Percentiles rank a stretch among this genome's conserved stretches.
phyloP scores from a whole-genome alignment of 2,329 filamentous ascomycete genomes.

The Emmonsiellopsis sp. region DNA sequence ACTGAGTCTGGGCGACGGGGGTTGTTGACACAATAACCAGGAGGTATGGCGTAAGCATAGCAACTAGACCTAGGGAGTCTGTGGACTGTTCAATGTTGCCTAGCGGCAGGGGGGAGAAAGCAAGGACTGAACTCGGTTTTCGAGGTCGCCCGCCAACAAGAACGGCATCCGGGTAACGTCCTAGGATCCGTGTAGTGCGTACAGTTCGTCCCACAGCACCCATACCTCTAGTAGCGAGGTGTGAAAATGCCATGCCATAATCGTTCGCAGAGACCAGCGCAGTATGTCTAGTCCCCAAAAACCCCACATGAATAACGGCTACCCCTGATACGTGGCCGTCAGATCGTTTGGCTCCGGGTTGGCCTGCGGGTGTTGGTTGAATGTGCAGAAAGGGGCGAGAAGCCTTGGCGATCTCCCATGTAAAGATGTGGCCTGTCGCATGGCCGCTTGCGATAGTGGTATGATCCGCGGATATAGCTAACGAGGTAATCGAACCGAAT shows the following conservation, averaged over 20 bases:
- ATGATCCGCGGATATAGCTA: constrained; percentile 90
- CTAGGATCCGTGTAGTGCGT: constrained; percentile 81
- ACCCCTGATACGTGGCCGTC: constrained; percentile 77
- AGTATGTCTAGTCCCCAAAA: constrained; percentile 85
- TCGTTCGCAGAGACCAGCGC: constrained; percentile 93
- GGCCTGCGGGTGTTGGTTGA: constrained; percentile 59
- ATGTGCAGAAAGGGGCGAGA: constrained; percentile 83
- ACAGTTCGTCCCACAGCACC: constrained; percentile 77
- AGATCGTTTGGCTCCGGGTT: constrained; percentile 53
- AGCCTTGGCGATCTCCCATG: constrained; percentile 82
- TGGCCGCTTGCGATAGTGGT: constrained; percentile 86
- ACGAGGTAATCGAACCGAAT: constrained; percentile 73
- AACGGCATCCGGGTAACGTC: constrained; percentile 71
- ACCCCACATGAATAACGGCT: constrained; percentile 82
- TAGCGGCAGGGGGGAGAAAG: constrained; percentile 79
- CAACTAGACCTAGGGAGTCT: constrained; percentile 80
- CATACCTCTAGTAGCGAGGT: constrained; percentile 83
- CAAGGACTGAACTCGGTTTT: constrained; percentile 90
- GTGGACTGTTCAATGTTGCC: constrained; percentile 89
- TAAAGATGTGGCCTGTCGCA: constrained; percentile 84
- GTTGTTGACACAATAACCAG: constrained; percentile 96
- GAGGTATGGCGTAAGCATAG: constrained; percentile 90
- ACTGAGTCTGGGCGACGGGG: constrained; percentile 88
- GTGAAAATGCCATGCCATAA: constrained; percentile 94
- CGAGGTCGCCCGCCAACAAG: constrained; percentile 54